A percentile compares a stretch with the other conserved stretches of the same genome.
These are phyloP conservation scores for Pulveroboletus sp. DNA, from an alignment of 768 basidiomycete genomes.

Conservation along the genomic window DNA sequence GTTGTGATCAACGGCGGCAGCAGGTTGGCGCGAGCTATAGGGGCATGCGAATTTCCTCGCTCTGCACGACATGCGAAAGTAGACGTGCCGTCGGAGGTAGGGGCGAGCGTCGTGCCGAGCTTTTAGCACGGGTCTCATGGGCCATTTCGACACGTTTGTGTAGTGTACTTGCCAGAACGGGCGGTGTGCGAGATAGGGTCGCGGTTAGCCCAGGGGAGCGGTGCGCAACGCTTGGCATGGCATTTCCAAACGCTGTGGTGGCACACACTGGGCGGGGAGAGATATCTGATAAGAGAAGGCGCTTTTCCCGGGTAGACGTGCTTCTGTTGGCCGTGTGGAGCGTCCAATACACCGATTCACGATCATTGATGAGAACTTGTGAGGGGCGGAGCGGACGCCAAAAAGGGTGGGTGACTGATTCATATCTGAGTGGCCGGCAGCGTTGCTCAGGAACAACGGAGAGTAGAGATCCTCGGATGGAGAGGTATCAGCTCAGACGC, in stretches of 20 bases:
- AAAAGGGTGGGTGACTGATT: neutral
- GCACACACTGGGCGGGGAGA: neutral
- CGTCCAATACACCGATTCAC: constrained; percentile 9
- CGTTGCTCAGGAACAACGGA: neutral
- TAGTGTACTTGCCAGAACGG: neutral
- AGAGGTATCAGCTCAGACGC: constrained; percentile 6
- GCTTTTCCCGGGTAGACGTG: too few species aligned
- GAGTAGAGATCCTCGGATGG: constrained; percentile 13
- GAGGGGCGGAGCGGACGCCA: too few species aligned
- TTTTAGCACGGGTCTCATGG: neutral
- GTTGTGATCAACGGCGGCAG: constrained; percentile 1
- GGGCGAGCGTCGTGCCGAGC: neutral
- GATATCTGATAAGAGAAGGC: too few species aligned
- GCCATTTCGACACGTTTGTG: neutral
- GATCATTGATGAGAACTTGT: constrained; percentile 4
- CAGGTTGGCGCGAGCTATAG: neutral
- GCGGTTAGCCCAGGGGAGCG: neutral
- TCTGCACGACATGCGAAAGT: neutral
- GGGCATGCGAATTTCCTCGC: constrained; percentile 5
- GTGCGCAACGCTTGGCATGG: too few species aligned
- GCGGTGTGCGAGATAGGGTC: neutral
- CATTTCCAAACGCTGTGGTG: too few species aligned
- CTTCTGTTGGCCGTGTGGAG: neutral
- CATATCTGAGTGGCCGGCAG: constrained; percentile 1
- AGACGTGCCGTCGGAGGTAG: neutral